These are phyloP conservation scores for Prunus campanulata DNA, from an alignment of 306 rosid genomes.

Conservation along the genomic window DNA sequence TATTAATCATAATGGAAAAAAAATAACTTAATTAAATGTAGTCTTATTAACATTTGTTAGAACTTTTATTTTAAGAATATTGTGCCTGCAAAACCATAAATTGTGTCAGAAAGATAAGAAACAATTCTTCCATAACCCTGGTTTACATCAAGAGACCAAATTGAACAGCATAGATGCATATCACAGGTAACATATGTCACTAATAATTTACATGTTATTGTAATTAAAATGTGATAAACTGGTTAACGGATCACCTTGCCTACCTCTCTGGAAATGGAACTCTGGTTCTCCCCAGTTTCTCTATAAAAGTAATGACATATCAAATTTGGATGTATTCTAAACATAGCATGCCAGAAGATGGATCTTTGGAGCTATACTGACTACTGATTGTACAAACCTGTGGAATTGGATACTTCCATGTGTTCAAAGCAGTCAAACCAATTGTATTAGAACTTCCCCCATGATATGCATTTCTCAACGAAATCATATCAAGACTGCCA, in stretches of 20 bases:
- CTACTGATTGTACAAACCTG: slow-evolving; percentile 52
- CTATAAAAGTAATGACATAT: neutral
- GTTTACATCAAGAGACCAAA: neutral
- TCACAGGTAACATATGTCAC: neutral
- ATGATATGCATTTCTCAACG: slow-evolving; percentile 89
- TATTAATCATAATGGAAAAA: neutral
- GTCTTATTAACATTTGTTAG: neutral
- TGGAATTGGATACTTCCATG: slow-evolving; percentile 90
- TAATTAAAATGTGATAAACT: neutral
- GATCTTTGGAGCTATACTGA: neutral
- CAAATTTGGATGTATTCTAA: neutral
- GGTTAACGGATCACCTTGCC: neutral
- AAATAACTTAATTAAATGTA: neutral
- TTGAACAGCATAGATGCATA: neutral
- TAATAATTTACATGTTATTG: neutral
- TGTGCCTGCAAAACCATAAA: neutral
- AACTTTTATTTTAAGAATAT: neutral
- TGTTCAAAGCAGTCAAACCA: slow-evolving; percentile 76
- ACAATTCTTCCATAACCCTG: neutral
- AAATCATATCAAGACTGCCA: slow-evolving; percentile 81
- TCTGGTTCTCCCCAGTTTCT: too few relatives aligned
- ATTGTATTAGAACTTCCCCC: slow-evolving; percentile 84
- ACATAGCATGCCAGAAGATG: neutral
- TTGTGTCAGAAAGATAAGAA: neutral
- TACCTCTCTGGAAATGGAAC: neutral